Conservation (phyloP, 495 filamentous ascomycete species). For the Podospora conica region DNA sequence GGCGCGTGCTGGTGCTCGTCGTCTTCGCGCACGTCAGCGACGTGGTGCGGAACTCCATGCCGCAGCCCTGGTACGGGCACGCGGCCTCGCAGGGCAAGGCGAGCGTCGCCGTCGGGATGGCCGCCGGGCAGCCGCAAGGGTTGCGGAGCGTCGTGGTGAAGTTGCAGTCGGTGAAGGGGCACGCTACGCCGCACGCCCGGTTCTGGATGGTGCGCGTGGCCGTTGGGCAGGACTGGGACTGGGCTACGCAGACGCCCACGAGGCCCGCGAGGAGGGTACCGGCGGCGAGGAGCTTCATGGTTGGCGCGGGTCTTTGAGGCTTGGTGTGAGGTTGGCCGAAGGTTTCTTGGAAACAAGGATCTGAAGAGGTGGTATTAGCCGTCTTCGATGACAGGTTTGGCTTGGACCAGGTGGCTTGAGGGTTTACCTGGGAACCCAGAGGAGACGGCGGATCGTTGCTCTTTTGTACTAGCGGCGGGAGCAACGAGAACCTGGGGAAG, state of each 20-base stretch:
- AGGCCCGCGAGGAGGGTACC: conserved; percentile 17
- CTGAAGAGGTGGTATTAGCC: neutral
- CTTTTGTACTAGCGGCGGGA: neutral
- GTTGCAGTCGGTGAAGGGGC: conserved; percentile 22
- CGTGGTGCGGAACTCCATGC: conserved; percentile 23
- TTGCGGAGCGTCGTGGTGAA: conserved; percentile 23
- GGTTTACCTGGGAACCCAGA: neutral
- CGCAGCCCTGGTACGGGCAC: conserved; percentile 29
- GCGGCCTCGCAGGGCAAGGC: conserved; percentile 27
- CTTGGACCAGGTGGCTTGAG: neutral
- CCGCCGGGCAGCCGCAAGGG: conserved; percentile 26
- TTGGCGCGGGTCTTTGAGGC: neutral
- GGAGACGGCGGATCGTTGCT: neutral
- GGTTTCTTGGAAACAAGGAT: neutral
- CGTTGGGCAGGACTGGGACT: conserved; percentile 22
- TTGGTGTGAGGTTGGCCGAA: neutral
- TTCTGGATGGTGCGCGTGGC: conserved; percentile 24
- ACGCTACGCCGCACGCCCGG: conserved; percentile 20
- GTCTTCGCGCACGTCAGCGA: conserved; percentile 19
- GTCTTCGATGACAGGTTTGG: neutral
- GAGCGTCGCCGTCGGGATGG: conserved; percentile 27
- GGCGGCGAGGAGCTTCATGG: conserved; percentile 20
- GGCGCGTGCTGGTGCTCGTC: conserved; percentile 4
- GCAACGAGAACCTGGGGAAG: neutral
- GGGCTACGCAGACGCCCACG: conserved; percentile 16